phyloP scores from a whole-genome alignment of 2,329 filamentous ascomycete genomes.

The Ceratocystis lukuohia region DNA sequence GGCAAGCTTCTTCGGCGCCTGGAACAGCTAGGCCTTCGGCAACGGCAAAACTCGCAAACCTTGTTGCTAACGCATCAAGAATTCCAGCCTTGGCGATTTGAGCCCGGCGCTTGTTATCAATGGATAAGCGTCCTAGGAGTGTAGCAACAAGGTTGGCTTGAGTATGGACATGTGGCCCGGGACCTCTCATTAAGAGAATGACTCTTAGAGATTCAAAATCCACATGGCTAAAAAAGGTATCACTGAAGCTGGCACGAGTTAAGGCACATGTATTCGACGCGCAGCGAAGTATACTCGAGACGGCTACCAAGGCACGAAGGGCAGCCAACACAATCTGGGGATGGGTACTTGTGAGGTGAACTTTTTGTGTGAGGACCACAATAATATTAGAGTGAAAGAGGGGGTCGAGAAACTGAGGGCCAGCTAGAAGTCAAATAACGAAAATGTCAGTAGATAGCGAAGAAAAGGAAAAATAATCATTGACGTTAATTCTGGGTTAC shows the following conservation, averaged over 20 bases:
- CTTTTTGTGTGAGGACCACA: slow-evolving; percentile 53
- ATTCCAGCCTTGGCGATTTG: slow-evolving; percentile 54
- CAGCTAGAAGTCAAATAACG: slow-evolving; percentile 40
- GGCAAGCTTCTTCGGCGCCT: slow-evolving; percentile 42
- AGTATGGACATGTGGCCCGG: neutral
- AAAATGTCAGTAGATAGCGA: neutral
- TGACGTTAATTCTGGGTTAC: neutral
- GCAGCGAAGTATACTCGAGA: neutral
- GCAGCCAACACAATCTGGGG: slow-evolving; percentile 57
- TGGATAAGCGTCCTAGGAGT: slow-evolving; percentile 3
- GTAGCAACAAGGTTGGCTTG: slow-evolving; percentile 10
- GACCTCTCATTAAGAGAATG: neutral
- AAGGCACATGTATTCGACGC: slow-evolving; percentile 9
- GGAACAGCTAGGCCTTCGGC: slow-evolving; percentile 56
- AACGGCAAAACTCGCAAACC: slow-evolving; percentile 58
- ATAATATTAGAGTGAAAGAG: slow-evolving; percentile 55
- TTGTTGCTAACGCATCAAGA: slow-evolving; percentile 63
- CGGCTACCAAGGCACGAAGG: slow-evolving; percentile 41
- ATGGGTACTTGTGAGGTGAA: slow-evolving; percentile 52
- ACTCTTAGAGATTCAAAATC: neutral
- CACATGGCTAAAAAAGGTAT: slow-evolving; percentile 2
- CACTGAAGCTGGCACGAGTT: neutral
- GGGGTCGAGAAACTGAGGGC: slow-evolving; percentile 62
- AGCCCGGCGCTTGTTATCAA: slow-evolving; percentile 10
- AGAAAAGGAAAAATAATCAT: neutral